Percentiles rank a stretch among this genome's conserved stretches.
These are phyloP conservation scores for Fusarium austroafricanum DNA, from an alignment of 2,329 filamentous ascomycete genomes.

Conservation along the genomic window DNA sequence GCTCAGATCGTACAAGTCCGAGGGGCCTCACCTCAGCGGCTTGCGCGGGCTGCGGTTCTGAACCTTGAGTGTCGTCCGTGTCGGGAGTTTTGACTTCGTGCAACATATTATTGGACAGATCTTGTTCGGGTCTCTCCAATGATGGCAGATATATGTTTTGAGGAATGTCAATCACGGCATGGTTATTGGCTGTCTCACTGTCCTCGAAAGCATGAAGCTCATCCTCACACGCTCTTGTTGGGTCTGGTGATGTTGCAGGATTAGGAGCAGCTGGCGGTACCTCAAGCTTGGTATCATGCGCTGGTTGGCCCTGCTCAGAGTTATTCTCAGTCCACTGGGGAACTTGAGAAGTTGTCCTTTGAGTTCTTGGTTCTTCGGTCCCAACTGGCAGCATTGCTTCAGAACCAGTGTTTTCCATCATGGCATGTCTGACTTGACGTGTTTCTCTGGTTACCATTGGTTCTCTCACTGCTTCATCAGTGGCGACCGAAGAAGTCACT, in stretches of 20 bases:
- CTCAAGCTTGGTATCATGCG: background rate
- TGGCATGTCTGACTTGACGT: background rate
- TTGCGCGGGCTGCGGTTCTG: conserved; percentile 21
- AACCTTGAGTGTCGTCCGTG: conserved; percentile 25
- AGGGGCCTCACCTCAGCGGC: conserved; percentile 19
- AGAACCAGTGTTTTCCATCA: background rate
- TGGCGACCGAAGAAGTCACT: background rate
- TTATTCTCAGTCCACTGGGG: background rate
- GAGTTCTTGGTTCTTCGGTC: background rate
- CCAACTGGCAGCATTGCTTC: background rate
- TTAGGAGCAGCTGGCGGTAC: background rate
- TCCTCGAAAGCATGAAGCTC: background rate
- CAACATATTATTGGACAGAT: conserved; percentile 8
- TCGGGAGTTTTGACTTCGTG: conserved; percentile 20
- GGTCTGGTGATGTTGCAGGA: background rate
- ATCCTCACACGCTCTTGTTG: background rate
- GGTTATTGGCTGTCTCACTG: background rate
- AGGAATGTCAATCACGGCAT: background rate
- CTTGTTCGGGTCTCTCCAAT: background rate
- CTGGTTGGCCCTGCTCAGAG: background rate
- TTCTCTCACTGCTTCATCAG: background rate
- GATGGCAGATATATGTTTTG: background rate
- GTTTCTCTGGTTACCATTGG: background rate
- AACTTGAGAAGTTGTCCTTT: background rate
- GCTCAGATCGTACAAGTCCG: conserved; percentile 14